Conservation (phyloP, 495 filamentous ascomycete genomes). For the Penicillium samsonianum region DNA sequence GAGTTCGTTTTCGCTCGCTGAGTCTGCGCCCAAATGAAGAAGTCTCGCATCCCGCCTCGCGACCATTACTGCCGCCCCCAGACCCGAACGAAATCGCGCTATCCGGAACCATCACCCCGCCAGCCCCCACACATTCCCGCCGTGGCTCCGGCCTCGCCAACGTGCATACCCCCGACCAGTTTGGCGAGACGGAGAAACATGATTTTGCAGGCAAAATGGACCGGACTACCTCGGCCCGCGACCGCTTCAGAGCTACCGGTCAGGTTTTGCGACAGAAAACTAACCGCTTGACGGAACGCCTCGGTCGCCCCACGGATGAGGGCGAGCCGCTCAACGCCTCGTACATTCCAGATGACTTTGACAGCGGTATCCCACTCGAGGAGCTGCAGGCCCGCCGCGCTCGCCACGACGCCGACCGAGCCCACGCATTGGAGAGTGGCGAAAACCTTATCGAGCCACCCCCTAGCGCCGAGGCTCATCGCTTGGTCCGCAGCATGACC, state of each 20-base stretch:
- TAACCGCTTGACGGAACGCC: slow-evolving; percentile 32
- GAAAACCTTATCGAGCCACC: slow-evolving; percentile 26
- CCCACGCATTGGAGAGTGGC: slow-evolving; percentile 22
- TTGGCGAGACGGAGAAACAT: slow-evolving; percentile 19
- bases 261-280: slow-evolving; percentile 43
- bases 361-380: slow-evolving; percentile 27
- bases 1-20: slow-evolving; percentile 31
- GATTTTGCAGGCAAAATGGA: slow-evolving; percentile 14
- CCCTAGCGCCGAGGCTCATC: slow-evolving; percentile 44
- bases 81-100: slow-evolving; percentile 20
- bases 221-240: slow-evolving; percentile 24
- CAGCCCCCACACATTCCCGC: slow-evolving; percentile 28
- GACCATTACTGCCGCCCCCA: slow-evolving; percentile 25
- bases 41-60: slow-evolving; percentile 11
- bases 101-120: slow-evolving; percentile 33
- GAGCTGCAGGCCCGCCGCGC: slow-evolving; percentile 27
- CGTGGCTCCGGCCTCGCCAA: slow-evolving; percentile 16
- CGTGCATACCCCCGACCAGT: slow-evolving; percentile 11
- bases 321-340: slow-evolving; percentile 40
- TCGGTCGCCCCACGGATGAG: slow-evolving; percentile 44
- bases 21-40: slow-evolving; percentile 15
- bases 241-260: slow-evolving; percentile 38
- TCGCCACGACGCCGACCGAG: slow-evolving; percentile 24
- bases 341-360: slow-evolving; percentile 39
- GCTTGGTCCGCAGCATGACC: slow-evolving; percentile 46